Evolutionary conservation across 148 eudicot genomes (phyloP), one percentile per base, ranked within the genome.

Genomic region (Chenopodium quinoa): DNA sequence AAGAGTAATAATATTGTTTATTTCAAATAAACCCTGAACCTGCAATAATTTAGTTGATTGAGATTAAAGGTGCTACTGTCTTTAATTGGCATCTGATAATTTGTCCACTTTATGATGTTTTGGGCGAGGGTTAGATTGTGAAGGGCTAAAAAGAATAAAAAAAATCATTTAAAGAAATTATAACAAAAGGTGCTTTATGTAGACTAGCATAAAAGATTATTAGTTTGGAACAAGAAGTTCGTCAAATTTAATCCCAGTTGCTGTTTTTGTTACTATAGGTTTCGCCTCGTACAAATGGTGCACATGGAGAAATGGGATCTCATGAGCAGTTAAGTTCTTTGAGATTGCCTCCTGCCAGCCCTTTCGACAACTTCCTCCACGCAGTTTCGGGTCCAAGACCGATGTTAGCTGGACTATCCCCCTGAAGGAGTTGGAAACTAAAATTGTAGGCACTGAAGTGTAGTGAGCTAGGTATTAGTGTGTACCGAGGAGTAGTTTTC

Each of bases 311-410:
- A 25, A 67, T 54, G 31, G 75, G 80, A 32, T 46, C 82, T 25
- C 77, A 56, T 63, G 93, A 91, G 78, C 85, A 88, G 58, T 87
- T 86, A 85, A 79, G 83, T 78, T 85, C 92, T 56, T 84, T 93
- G 69, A 91, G 89, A 90, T 82, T 95, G 63, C 99, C 99, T 71
- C 97, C 99, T 22, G 97, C 99, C 25, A 95, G 98, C 86, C 99
- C 99, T 32, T 95, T 93, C 37, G 99, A 95, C 89, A 92, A 95
- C 91, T 95, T 95, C 85, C 91, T 95, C 67, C 85, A 88, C 81
- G 97, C 97, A 78, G 93, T 85, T 25, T 75, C 88, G 14, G 86
- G 86, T 32, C 83, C 90, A 1, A 84, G 78, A 29, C 82, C 84
- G 12, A 58, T 58, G 84, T 67, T 77, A 27, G 76, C 76, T 17